Base-by-base conservation (phyloP, 1,284 basidiomycete species). In the Fomitopsis betulina region DNA sequence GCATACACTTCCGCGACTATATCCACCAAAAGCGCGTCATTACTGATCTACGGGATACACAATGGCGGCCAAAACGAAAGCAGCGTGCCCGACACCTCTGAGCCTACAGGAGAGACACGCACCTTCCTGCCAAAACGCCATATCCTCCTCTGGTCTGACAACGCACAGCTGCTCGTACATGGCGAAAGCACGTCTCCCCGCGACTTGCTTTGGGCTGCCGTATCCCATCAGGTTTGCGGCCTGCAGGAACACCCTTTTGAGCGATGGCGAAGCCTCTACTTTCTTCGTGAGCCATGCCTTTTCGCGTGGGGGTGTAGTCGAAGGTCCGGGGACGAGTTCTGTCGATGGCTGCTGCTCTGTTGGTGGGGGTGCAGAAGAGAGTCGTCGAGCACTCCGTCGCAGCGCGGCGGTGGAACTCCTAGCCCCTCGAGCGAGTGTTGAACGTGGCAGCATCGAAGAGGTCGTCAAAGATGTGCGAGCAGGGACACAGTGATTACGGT, bases 71-170 rank as follows among this genome's bases (percentile, higher is more conserved):
- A n/a, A n/a, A 9, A 25, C 25, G 35, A 8, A 35, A 3, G 21
- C 13, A 42, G 23, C 21, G 45, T 15, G 25, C 33, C n/a, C 30
- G 45, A 27, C 5, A 1, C 27, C 27, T 30, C 27, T 37, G 32
- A n/a, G 8, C 27, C 8, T 12, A 23, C 35, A 40, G 13, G 19
- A 30, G 4, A 40, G 2, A 25, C 27, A 73, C 79, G 58, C 65
- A 89, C 89, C 83, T 58, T 85, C 70, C 64, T 78, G 79, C 88
- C 90, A 91, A 67, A 91, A 91, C 2, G 69, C 71, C 19, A 66
- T 69, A 59, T 89, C 84, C 61, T 86, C 77, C 60, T 89, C 87
- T 25, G 86, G 81, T 51, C 76, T 77, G 17, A 72, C 68, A 1
- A 81, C 77, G 63, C 85, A 87, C 3, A 88, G 65, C 17, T 79